phyloP scores from a whole-genome alignment of 768 basidiomycete species.

The Kwoniella heveanensis region DNA sequence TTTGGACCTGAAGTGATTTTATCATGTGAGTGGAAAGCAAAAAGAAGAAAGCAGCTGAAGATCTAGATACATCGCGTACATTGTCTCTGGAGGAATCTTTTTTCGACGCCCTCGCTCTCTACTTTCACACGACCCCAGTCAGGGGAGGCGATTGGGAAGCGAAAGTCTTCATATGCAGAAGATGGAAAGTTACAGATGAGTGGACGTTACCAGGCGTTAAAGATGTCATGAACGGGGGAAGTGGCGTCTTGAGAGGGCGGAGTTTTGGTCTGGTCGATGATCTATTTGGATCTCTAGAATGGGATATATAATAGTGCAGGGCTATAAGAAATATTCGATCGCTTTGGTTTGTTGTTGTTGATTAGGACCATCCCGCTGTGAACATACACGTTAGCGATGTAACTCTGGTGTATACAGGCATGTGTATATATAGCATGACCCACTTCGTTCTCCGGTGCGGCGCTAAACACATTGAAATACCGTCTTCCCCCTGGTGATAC shows the following conservation, averaged over 20 bases:
- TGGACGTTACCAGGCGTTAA: conserved; percentile 40
- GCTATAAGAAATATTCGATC: conserved; percentile 49
- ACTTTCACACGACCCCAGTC: conserved; percentile 44
- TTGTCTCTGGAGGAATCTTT: conserved; percentile 50
- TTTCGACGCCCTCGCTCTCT: conserved; percentile 43
- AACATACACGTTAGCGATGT: not conserved
- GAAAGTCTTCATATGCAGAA: conserved; percentile 41
- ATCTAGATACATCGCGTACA: conserved; percentile 44
- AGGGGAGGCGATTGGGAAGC: conserved; percentile 39
- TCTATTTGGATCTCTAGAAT: conserved; percentile 43
- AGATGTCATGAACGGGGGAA: conserved; percentile 41
- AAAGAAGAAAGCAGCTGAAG: conserved; percentile 10
- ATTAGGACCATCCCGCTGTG: conserved; percentile 52
- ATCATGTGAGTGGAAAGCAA: conserved; percentile 59
- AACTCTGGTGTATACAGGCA: too few relatives aligned
- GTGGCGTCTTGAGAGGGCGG: conserved; percentile 36
- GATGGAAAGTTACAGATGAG: conserved; percentile 37
- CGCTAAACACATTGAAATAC: conserved; percentile 98
- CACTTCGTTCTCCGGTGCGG: conserved; percentile 92
- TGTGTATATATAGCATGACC: conserved; percentile 6
- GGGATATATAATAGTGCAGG: conserved; percentile 25
- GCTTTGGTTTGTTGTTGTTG: conserved; percentile 51
- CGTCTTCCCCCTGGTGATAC: conserved; percentile 82
- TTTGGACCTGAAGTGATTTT: conserved; percentile 61
- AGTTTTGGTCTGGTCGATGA: conserved; percentile 43